phyloP scores from a whole-genome alignment of 2,329 filamentous ascomycete genomes.

The Aspergillus aculeatus region DNA sequence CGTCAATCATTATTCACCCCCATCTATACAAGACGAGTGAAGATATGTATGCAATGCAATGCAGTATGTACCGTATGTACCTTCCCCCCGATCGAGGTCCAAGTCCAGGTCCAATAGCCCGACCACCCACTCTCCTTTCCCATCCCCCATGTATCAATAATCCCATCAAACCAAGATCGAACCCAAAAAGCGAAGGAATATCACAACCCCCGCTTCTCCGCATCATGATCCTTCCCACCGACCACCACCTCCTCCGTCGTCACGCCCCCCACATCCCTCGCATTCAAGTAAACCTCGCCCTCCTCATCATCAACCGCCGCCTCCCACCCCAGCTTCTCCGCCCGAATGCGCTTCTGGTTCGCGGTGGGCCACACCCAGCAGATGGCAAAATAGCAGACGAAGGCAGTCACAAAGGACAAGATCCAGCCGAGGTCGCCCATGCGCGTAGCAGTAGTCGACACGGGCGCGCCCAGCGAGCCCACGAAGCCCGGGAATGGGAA shows the following conservation, averaged over 20 bases:
- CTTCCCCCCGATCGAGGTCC: too few species aligned
- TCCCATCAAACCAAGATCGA: too few species aligned
- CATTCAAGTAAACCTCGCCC: not conserved
- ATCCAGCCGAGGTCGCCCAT: constrained; percentile 8
- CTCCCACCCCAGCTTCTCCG: not conserved
- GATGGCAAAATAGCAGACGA: not conserved
- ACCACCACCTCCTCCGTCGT: not conserved
- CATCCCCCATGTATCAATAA: too few species aligned
- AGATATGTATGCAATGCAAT: too few species aligned
- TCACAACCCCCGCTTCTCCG: not conserved
- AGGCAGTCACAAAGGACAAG: not conserved
- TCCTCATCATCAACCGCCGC: not conserved
- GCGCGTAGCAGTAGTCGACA: not conserved
- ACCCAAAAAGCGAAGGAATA: too few species aligned
- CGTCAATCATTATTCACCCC: too few species aligned
- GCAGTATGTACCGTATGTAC: too few species aligned
- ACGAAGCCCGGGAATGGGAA: constrained; percentile 6
- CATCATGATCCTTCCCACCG: not conserved
- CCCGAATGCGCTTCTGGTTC: not conserved
- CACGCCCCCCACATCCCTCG: not conserved
- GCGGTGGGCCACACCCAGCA: constrained; percentile 3
- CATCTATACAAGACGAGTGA: too few species aligned
- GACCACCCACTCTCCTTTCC: too few species aligned
- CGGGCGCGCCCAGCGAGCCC: constrained; percentile 2
- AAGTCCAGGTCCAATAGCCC: too few species aligned